Conservation (phyloP, 768 basidiomycete genomes). For the Podaxis sp. region DNA sequence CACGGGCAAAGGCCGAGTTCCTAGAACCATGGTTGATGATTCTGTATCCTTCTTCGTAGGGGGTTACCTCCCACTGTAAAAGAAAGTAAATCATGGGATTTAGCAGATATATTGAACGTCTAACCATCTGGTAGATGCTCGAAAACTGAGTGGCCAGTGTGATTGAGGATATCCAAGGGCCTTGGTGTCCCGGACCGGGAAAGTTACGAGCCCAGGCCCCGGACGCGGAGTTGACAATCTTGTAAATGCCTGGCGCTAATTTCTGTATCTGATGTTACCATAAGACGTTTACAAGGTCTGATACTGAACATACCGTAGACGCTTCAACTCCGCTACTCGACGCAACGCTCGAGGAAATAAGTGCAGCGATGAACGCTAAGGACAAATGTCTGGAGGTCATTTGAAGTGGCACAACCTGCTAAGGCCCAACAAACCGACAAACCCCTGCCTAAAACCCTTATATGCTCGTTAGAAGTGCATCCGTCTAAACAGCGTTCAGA, state of each 20-base stretch:
- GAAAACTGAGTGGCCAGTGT: neutral
- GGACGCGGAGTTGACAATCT: neutral
- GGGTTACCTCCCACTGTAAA: constrained; percentile 1
- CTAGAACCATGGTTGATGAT: constrained; percentile 2
- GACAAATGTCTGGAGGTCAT: neutral
- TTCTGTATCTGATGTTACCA: neutral
- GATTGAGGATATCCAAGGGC: constrained; percentile 2
- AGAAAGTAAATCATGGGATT: neutral
- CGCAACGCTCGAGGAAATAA: neutral
- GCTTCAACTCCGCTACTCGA: neutral
- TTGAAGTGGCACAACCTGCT: neutral
- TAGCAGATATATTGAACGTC: neutral
- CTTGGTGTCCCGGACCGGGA: constrained; percentile 10
- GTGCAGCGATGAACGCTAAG: neutral
- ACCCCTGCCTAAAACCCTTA: neutral
- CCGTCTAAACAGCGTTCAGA: too few species aligned
- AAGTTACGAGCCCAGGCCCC: constrained; percentile 2
- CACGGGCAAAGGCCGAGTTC: neutral
- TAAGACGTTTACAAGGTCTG: too few species aligned
- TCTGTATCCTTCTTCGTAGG: constrained; percentile 8
- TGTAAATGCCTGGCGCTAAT: constrained; percentile 6
- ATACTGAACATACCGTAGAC: neutral
- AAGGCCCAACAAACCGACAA: neutral
- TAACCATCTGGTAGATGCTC: neutral
- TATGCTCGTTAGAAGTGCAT: too few species aligned